phyloP scores from a whole-genome alignment of 2,329 filamentous ascomycete species.

The Aspergillus thermomutatus region DNA sequence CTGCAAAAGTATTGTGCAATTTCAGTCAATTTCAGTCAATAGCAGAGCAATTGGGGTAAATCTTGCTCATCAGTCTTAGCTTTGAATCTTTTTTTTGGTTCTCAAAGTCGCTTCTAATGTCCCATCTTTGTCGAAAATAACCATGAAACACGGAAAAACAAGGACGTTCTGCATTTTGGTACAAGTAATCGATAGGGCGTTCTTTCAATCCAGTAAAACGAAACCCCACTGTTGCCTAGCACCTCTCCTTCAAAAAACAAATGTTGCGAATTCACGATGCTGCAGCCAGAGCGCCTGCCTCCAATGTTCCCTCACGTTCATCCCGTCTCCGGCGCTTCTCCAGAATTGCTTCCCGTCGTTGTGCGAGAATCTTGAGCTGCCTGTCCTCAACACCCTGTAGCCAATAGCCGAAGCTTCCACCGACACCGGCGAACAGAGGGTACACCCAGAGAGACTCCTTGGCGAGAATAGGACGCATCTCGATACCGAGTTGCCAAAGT shows the following conservation, averaged over 20 bases:
- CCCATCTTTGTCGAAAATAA: not conserved
- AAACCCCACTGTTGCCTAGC: not conserved
- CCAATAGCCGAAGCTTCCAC: slow-evolving; percentile 96
- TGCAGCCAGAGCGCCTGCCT: slow-evolving; percentile 34
- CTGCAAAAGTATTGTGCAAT: not conserved
- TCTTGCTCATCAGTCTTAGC: not conserved
- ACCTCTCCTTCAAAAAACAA: not conserved
- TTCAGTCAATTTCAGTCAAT: not conserved
- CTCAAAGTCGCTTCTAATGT: not conserved
- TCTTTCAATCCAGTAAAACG: not conserved
- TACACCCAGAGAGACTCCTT: slow-evolving; percentile 83
- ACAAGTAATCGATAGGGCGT: slow-evolving; percentile 18
- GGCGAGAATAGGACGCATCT: slow-evolving; percentile 94
- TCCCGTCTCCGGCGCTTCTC: slow-evolving; percentile 85
- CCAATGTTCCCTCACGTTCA: slow-evolving; percentile 55
- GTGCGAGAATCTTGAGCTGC: slow-evolving; percentile 71
- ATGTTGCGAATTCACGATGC: slow-evolving; percentile 27
- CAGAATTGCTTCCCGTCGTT: slow-evolving; percentile 75
- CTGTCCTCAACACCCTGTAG: slow-evolving; percentile 82
- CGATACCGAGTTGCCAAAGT: slow-evolving; percentile 95
- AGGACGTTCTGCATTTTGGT: slow-evolving; percentile 31
- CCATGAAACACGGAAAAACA: not conserved
- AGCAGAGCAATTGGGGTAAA: not conserved
- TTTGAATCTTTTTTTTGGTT: not conserved
- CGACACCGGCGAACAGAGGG: slow-evolving; percentile 79